phyloP scores from a whole-genome alignment of 768 basidiomycete genomes.

The Chlorophyllum brunneum region DNA sequence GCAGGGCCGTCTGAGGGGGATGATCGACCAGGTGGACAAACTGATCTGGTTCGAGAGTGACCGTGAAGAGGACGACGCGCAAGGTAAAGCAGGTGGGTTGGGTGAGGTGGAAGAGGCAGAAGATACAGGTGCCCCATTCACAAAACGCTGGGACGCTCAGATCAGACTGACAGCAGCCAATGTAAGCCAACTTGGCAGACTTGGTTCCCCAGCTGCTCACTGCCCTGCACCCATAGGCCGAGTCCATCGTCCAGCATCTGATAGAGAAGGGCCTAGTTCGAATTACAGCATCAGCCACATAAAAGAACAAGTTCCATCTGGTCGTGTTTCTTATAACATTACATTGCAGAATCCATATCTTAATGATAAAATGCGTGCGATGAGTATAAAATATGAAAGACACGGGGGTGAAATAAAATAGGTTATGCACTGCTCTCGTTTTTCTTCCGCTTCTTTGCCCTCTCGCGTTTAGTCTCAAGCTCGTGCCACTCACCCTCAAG shows the following conservation, averaged over 20 bases:
- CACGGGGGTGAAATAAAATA: not conserved
- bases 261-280: constrained; percentile 67
- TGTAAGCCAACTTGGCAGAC: constrained; percentile 43
- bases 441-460: constrained; percentile 75
- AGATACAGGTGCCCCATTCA: constrained; percentile 85
- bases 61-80: constrained; percentile 85
- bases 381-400: not conserved
- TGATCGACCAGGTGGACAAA: constrained; percentile 93
- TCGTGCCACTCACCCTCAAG: constrained; percentile 98
- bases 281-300: constrained; percentile 23
- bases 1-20: constrained; percentile 88
- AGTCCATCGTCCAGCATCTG: constrained; percentile 82
- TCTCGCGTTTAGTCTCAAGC: constrained; percentile 89
- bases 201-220: constrained; percentile 7
- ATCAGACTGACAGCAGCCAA: constrained; percentile 87
- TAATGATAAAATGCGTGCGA: constrained; percentile 10
- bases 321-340: constrained; percentile 9
- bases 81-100: constrained; percentile 91
- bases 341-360: constrained; percentile 13
- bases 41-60: constrained; percentile 91
- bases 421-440: constrained; percentile 35
- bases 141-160: constrained; percentile 94
- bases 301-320: constrained; percentile 4
- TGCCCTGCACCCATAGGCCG: constrained; percentile 48
- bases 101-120: constrained; percentile 87